Percentiles rank a stretch among this genome's conserved stretches.
These are phyloP conservation scores for Solanum clarkiae DNA, from an alignment of 257 asterid species.

Conservation along the genomic window DNA sequence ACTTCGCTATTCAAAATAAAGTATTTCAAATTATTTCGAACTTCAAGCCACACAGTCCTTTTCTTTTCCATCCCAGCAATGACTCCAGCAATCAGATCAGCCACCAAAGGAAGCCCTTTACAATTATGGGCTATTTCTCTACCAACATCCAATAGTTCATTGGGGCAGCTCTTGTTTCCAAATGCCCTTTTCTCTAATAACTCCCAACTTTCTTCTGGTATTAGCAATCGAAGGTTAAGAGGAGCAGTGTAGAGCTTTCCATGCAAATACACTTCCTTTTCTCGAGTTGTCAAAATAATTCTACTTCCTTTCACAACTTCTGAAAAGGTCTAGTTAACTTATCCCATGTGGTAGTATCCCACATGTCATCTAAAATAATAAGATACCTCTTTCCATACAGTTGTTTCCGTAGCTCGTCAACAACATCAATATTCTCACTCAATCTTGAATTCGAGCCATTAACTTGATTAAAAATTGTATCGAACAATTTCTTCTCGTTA, in stretches of 20 bases:
- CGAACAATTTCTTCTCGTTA: not conserved
- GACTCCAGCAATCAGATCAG: no score
- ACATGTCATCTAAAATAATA: constrained; percentile 9
- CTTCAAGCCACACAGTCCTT: no score
- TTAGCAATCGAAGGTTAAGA: not conserved
- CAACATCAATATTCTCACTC: not conserved
- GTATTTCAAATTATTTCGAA: no score
- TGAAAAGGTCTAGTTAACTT: not conserved
- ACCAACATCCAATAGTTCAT: constrained; percentile 7
- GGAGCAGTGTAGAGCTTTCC: not conserved
- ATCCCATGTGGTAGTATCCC: constrained; percentile 5
- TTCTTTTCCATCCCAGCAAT: no score
- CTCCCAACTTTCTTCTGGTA: constrained; percentile 3
- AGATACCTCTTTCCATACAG: not conserved
- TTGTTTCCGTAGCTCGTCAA: not conserved
- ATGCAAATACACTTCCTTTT: not conserved
- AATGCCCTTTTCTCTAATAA: constrained; percentile 1
- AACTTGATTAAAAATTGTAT: no score
- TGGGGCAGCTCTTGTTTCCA: not conserved
- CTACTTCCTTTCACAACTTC: constrained; percentile 2
- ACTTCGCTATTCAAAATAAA: no score
- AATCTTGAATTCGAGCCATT: no score
- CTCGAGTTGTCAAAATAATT: constrained; percentile 1
- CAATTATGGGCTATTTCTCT: not conserved
- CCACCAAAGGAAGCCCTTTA: no score